Evolutionary conservation across 2,329 filamentous ascomycete species (phyloP), one percentile per base, ranked within the genome.

Genomic region (Monosporascus sp.): DNA sequence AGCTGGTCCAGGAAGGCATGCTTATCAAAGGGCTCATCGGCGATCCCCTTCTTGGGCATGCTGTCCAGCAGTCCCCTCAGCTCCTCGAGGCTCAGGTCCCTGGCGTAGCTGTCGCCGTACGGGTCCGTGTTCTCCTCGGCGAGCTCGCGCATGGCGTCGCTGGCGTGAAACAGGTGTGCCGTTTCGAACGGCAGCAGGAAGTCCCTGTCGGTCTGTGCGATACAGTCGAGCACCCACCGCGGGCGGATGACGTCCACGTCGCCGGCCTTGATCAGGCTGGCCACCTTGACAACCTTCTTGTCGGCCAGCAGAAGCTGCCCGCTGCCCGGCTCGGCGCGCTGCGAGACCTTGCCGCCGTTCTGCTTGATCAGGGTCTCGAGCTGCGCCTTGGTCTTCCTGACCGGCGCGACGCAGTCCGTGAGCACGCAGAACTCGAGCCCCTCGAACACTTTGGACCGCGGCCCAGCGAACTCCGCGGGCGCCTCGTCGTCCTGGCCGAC

Each of bases 341-440:
- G 91, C 7, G 87, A 87, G 35, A 97, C 78, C 9, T 74, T 82
- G 6, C 91, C 94, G 3, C 93, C 93, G 56, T 97, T 85, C 5
- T 85, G 81, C 69, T 94, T 96, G 62, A 97, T 81, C 1, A 96
- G 70, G 8, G 82, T 76, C 69, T 97, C 92, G 1, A 99, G 74
- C 58, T 95, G 86, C 0, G 80, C 76, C 69, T 96, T 97, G 6
- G 80, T 80, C 67, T 84, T 91, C 70, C 89, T 94, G 24, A 76
- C 72, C 0, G 90, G 89, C 43, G 80, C 77, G 1, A 78, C 67
- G 28, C 87, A 85, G 50, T 95, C 91, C 2, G 88, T 92, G 65
- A 97, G 80, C 20, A 97, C 81, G 72, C 85, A 95, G 66, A 97
- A 96, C 41, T 83, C 86, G 15, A 94, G 70, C 0, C 88, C 88